A percentile compares a stretch with the other conserved stretches of the same genome.
phyloP scores from a whole-genome alignment of 768 basidiomycete genomes.

The Mycena alexandri region DNA sequence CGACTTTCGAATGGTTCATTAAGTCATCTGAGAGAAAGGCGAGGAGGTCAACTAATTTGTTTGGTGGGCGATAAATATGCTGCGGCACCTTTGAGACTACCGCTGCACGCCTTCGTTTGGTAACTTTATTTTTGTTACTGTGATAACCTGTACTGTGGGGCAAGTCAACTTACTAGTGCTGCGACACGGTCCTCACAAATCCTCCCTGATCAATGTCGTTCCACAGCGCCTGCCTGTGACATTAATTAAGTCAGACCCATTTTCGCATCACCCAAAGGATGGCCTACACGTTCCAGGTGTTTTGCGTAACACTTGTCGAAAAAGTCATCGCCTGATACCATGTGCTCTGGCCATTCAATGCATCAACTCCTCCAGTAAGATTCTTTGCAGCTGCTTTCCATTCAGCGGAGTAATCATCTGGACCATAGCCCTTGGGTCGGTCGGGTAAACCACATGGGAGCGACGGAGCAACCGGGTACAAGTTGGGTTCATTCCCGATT shows the following conservation, averaged over 20 bases:
- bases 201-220: neutral
- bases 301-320: neutral
- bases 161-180: constrained; percentile 16
- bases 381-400: constrained; percentile 2
- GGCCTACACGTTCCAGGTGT: constrained; percentile 4
- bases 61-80: neutral
- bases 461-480: neutral
- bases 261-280: neutral
- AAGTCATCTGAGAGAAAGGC: neutral
- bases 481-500: constrained; percentile 9
- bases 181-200: constrained; percentile 22
- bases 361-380: neutral
- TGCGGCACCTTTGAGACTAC: constrained; percentile 6
- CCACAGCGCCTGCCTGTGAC: neutral
- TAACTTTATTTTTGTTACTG: too few relatives aligned
- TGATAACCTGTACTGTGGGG: too few relatives aligned
- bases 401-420: neutral
- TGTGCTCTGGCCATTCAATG: constrained; percentile 5
- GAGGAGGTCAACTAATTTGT: neutral
- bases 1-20: constrained; percentile 10
- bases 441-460: neutral
- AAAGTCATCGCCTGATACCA: constrained; percentile 12
- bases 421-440: neutral
- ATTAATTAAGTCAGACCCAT: neutral
- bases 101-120: neutral